A percentile compares a stretch with the other conserved stretches of the same genome.
Conservation (phyloP, 257 asterid genomes). For the Solanum paucissectum region DNA sequence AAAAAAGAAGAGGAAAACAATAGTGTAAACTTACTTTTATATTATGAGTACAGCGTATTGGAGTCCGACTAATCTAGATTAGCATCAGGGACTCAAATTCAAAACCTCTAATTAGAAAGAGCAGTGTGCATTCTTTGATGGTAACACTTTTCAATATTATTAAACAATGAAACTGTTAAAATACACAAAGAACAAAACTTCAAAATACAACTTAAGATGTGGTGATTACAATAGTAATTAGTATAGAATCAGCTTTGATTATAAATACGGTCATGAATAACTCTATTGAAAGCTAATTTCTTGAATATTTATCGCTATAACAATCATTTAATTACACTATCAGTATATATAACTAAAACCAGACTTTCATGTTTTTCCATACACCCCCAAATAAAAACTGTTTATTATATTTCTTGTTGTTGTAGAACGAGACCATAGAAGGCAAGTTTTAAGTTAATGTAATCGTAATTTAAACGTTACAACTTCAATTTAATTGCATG, state of each 20-base stretch:
- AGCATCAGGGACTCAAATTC: fast-evolving
- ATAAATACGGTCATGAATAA: too few species aligned
- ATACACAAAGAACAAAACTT: not conserved
- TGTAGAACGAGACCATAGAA: not conserved
- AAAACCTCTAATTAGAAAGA: too few species aligned
- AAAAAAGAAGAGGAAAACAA: not conserved
- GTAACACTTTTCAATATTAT: too few species aligned
- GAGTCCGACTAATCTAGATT: too few species aligned
- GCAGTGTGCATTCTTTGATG: too few species aligned
- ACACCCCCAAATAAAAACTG: not conserved
- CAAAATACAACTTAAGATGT: not conserved
- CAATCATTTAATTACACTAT: not conserved
- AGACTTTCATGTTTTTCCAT: not conserved
- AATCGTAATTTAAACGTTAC: not conserved
- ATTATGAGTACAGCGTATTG: not conserved
- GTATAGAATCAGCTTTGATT: not conserved
- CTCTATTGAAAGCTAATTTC: not conserved
- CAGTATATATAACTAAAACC: not conserved
- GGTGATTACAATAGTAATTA: not conserved
- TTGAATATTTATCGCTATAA: not conserved
- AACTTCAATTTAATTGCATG: not conserved
- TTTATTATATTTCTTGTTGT: not conserved
- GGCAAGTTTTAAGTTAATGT: not conserved
- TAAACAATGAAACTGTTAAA: not conserved
- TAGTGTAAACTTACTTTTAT: not conserved